Evolutionary conservation across 495 filamentous ascomycete species (phyloP), one percentile per base, ranked within the genome.

Genomic region (Aspergillus ellipticus): DNA sequence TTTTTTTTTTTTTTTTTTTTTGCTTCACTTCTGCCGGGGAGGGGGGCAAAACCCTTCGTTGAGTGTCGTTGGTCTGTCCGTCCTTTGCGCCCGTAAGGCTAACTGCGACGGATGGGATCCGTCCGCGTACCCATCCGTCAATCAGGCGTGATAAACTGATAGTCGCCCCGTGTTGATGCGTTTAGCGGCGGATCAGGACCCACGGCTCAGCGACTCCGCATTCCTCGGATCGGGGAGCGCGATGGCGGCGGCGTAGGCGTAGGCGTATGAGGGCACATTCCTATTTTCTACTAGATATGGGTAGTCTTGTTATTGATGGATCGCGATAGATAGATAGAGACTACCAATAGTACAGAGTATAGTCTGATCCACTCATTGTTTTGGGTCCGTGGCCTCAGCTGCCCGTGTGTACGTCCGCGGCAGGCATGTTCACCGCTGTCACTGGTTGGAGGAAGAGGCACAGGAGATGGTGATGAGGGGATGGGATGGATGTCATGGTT

Each of bases 121-220:
- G 53, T 50, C 22, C 53, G 47, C 39, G 35, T 47, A n/a, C 29
- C 53, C 51, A 53, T 57, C 59, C 51, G 43, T 62, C 62, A 65
- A 59, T 59, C 56, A 61, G 50, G 43, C 13, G 17, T 13, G 22
- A 28, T 28, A 57, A n/a, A 48, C 42, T 42, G 29, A 9, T 37
- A n/a, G 49, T 55, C 33, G 54, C 53, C 42, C 49, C 26, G 52
- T 53, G 51, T 22, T 45, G 20, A 19, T 21, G 24, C 4, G 43
- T 49, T 50, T 65, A 65, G 62, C 62, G 62, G 62, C 54, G 62
- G 59, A 65, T 65, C 62, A 53, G 41, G 59, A 59, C 58, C 62
- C 62, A 61, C 58, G 51, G 54, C 59, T 65, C 56, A 62, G 59
- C 62, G 45, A 59, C 53, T 51, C 61, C 54, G 54, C 57, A 55